Evolutionary conservation across 1,139 yeast genomes (phyloP), one percentile per base, ranked within the genome.

Genomic region (Blastobotrys serpentis): DNA sequence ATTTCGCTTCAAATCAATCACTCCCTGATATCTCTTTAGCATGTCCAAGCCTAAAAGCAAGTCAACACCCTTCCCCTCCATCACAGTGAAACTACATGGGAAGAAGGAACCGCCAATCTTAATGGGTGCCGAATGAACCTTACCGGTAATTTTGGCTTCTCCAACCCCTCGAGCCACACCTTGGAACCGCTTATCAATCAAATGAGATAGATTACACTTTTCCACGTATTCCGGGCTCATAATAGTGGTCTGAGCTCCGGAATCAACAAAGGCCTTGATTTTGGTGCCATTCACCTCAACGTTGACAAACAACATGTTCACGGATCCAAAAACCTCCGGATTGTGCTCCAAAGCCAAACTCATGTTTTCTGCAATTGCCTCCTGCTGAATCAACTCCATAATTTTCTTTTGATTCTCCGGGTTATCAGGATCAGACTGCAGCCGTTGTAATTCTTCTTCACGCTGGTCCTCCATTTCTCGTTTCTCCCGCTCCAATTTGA

Each of bases 121-220:
- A 41, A 92, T 77, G 19, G 95, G 96, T 0, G 89, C 95, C 57
- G 89, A 83, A 64, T 92, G 98, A 43, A 94, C 84, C 52, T 86
- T 77, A 3, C 98, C 99, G 26, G 81, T 67, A 48, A 88, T 86
- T 54, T 78, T 76, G 39, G 86, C 82, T 1, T 83, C 76, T 1
- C 98, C 99, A 4, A 92, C 98, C 30, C 98, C 99, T 54, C 79
- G 72, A 1, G 96, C 98, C 58, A 82, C 81, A 19, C 96, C 96
- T 44, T 74, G 74, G 65, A 84, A 88, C 53, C 97, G 73, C 52
- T 70, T 80, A 64, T 92, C 99, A n/a, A 92, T 81, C 48, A 89
- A 70, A 56, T 85, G 79, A 19, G 81, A 70, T 39, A 92, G 70
- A 0, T 87, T 86, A 48, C 92, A 80, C 50, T 73, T 71, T 55